These are phyloP conservation scores for Alternaria gaisen DNA, from an alignment of 2,329 filamentous ascomycete species.

Conservation along the genomic window DNA sequence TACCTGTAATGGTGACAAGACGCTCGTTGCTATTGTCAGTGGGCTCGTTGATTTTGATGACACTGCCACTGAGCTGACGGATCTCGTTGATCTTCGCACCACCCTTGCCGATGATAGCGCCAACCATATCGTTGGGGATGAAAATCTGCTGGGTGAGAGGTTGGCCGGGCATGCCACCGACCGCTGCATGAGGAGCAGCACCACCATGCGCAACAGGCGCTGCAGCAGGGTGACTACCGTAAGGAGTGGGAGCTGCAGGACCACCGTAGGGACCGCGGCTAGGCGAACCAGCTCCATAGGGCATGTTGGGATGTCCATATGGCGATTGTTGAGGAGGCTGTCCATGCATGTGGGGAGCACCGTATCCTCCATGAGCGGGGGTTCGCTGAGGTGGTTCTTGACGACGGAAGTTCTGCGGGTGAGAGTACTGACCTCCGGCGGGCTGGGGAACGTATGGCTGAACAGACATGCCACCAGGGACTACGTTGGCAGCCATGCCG, in stretches of 20 bases:
- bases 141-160: constrained; percentile 98
- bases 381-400: constrained; percentile 71
- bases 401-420: constrained; percentile 85
- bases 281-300: constrained; percentile 78
- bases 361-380: constrained; percentile 74
- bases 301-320: constrained; percentile 70
- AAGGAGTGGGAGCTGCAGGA: constrained; percentile 75
- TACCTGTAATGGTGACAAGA: constrained; percentile 95
- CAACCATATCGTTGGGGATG: constrained; percentile 99
- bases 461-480: constrained; percentile 97
- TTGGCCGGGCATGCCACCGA: constrained; percentile 68
- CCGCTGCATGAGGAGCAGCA: constrained; percentile 73
- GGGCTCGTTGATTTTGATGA: constrained; percentile 99
- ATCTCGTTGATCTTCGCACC: constrained; percentile 99
- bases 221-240: constrained; percentile 66
- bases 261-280: constrained; percentile 78
- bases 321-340: constrained; percentile 59
- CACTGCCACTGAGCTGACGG: constrained; percentile 92
- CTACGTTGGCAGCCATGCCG: constrained; percentile 89
- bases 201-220: constrained; percentile 69
- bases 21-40: constrained; percentile 99
- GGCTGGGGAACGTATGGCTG: constrained; percentile 97
- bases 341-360: constrained; percentile 74
- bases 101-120: constrained; percentile 98
- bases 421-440: constrained; percentile 90